Evolutionary conservation across 2,329 filamentous ascomycete species (phyloP).

Genomic region (Furcasterigmium sp.): DNA sequence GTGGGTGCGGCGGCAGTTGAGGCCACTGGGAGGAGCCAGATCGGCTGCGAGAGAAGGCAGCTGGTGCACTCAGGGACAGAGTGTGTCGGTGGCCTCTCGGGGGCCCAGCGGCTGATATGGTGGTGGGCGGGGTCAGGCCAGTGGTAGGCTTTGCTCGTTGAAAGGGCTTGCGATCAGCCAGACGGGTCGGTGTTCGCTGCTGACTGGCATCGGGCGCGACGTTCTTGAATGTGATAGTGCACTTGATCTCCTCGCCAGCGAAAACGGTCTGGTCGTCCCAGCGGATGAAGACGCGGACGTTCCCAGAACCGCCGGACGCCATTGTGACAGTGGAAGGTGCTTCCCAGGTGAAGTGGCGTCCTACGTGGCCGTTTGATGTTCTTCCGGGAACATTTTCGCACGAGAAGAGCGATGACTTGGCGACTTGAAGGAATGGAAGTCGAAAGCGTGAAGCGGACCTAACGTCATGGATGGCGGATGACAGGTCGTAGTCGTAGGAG

Average conservation of each 20-base stretch:
- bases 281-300: conserved; percentile 91
- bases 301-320: conserved; percentile 47
- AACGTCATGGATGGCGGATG: conserved; percentile 5
- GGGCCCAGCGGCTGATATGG: conserved; percentile 19
- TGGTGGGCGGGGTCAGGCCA: conserved; percentile 40
- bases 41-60: conserved; percentile 36
- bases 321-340: conserved; percentile 27
- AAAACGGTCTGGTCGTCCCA: conserved; percentile 95
- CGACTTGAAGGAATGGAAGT: conserved; percentile 9
- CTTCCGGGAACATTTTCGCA: conserved; percentile 10
- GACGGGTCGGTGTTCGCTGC: conserved; percentile 16
- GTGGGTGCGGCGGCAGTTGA: conserved; percentile 19
- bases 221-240: conserved; percentile 95
- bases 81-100: conserved; percentile 60
- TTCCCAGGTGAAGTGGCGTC: conserved; percentile 1
- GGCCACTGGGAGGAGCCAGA: conserved; percentile 44
- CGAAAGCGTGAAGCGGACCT: conserved; percentile 9
- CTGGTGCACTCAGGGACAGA: conserved; percentile 56
- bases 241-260: conserved; percentile 91
- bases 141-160: conserved; percentile 35
- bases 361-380: conserved; percentile 9
- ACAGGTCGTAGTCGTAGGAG: too few relatives aligned
- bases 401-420: conserved; percentile 1
- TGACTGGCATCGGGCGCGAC: conserved; percentile 46
- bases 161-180: conserved; percentile 32